Conservation (phyloP, 768 basidiomycete genomes). For the Gyrodon lividus region DNA sequence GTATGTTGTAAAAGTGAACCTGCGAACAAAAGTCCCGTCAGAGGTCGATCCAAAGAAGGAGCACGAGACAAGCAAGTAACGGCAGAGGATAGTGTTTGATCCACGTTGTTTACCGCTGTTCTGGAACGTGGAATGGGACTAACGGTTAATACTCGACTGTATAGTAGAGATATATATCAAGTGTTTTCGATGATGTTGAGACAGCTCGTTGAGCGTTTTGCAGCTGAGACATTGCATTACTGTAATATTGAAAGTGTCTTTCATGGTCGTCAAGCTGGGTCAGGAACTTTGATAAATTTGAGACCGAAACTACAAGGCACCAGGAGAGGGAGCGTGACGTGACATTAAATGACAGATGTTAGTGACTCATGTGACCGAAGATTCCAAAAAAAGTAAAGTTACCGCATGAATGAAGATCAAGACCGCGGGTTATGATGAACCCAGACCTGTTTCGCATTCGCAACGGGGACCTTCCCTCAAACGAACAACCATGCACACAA, state of each 20-base stretch:
- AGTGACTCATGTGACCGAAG: neutral
- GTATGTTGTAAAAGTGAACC: neutral
- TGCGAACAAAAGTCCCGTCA: neutral
- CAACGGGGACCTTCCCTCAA: constrained; percentile 6
- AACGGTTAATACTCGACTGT: neutral
- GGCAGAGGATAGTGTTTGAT: neutral
- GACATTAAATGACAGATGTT: neutral
- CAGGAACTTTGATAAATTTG: too few species aligned
- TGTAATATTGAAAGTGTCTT: too few species aligned
- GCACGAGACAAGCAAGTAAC: neutral
- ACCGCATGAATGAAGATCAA: neutral
- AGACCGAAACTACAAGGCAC: neutral
- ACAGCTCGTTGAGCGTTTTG: too few species aligned
- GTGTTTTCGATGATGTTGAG: neutral
- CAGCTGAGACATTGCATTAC: too few species aligned
- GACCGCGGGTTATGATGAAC: neutral
- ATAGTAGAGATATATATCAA: too few species aligned
- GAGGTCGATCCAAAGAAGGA: neutral
- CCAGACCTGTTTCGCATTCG: neutral
- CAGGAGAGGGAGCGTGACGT: neutral
- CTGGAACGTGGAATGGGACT: neutral
- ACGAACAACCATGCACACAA: constrained; percentile 1
- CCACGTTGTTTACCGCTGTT: neutral
- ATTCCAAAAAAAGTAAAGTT: neutral
- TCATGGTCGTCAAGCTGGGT: neutral